Conservation (phyloP, 2,329 filamentous ascomycete genomes). For the Grosmannia serpens region DNA sequence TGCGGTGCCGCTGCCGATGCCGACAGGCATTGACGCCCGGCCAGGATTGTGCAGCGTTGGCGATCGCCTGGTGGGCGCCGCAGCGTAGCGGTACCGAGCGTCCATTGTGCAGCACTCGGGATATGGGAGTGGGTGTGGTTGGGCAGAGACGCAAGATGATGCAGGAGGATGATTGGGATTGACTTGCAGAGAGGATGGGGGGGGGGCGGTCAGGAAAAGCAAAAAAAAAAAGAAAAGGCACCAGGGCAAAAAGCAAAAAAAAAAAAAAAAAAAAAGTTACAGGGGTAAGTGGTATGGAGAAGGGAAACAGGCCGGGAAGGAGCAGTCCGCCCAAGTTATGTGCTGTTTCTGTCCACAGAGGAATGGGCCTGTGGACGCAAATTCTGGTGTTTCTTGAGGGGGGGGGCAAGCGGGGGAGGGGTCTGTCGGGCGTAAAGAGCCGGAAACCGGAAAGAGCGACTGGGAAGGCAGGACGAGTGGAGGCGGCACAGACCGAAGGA, state of each 20-base stretch:
- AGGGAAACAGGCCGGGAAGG: not conserved
- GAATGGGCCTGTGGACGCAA: not conserved
- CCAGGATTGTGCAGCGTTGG: slow-evolving; percentile 31
- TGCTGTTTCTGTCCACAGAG: not conserved
- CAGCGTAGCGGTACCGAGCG: slow-evolving; percentile 11
- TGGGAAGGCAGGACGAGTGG: not conserved
- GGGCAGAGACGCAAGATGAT: not conserved
- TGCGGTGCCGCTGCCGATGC: slow-evolving; percentile 29
- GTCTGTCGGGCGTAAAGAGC: not conserved
- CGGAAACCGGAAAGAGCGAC: not conserved
- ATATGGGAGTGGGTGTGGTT: not conserved
- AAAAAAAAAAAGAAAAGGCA: not conserved
- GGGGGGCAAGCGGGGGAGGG: slow-evolving; percentile 11
- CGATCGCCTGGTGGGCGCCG: slow-evolving; percentile 26
- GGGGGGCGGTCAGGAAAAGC: not conserved
- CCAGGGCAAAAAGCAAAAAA: not conserved
- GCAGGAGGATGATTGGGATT: not conserved
- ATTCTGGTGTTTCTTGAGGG: not conserved
- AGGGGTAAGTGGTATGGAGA: not conserved
- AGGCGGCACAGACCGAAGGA: not conserved
- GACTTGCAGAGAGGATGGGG: not conserved
- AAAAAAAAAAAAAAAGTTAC: not conserved
- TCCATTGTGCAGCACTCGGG: slow-evolving; percentile 9
- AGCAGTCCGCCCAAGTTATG: not conserved
- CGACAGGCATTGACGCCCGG: slow-evolving; percentile 38